Conservation (phyloP, 257 asterid species). For the Coffea canephora region DNA sequence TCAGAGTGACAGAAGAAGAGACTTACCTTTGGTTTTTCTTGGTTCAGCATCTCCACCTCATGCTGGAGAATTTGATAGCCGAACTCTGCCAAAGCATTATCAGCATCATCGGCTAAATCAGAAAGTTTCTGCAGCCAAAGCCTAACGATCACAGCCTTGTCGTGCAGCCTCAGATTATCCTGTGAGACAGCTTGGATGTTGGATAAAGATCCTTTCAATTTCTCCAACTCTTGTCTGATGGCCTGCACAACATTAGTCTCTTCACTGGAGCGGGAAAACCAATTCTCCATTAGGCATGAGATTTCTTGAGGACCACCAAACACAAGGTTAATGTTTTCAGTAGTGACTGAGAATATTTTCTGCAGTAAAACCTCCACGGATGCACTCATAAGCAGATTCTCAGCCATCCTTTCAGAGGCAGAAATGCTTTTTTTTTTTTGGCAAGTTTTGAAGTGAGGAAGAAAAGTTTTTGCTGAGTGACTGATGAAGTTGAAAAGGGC, state of each 20-base stretch:
- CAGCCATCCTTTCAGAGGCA: no score
- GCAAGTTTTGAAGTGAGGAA: no score
- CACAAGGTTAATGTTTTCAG: neutral
- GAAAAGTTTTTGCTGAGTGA: no score
- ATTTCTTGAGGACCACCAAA: neutral
- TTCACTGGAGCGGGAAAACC: neutral
- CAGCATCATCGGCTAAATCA: neutral
- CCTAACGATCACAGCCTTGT: neutral
- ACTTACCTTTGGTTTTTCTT: neutral
- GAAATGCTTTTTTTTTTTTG: no score
- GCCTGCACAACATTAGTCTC: neutral
- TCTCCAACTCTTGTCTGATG: neutral
- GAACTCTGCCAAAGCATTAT: neutral
- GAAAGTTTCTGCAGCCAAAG: neutral
- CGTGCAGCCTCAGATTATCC: neutral
- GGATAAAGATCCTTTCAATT: neutral
- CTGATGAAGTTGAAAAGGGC: no score
- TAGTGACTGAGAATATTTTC: neutral
- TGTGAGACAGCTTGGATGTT: neutral
- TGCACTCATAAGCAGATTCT: no score
- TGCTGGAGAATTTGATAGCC: neutral
- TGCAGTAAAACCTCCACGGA: neutral
- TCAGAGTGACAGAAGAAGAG: neutral
- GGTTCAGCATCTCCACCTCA: neutral
- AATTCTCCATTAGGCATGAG: neutral